These are phyloP conservation scores for Pythium phragmiticola DNA, from an alignment of 352 stramenopile species.

Conservation along the genomic window DNA sequence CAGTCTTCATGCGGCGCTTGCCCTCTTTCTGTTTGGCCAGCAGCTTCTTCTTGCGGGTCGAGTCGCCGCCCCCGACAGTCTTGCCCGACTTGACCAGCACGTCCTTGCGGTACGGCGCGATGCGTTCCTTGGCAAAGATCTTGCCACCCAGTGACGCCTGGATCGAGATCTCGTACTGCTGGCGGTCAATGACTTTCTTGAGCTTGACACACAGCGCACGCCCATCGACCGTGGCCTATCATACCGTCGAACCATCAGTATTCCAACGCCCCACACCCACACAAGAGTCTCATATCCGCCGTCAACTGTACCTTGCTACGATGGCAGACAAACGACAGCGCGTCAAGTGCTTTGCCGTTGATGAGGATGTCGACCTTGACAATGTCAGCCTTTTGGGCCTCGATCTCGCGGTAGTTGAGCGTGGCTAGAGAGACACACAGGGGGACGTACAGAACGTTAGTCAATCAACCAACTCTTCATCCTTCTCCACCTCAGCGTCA, in stretches of 20 bases:
- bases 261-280: neutral
- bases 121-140: slow-evolving; percentile 96
- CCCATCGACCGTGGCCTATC: slow-evolving; percentile 64
- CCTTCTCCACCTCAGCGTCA: neutral
- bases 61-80: slow-evolving; percentile 95
- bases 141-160: slow-evolving; percentile 96
- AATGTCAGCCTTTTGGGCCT: slow-evolving; percentile 91
- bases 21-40: slow-evolving; percentile 99
- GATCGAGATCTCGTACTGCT: slow-evolving; percentile 99
- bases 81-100: slow-evolving; percentile 96
- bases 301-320: slow-evolving; percentile 38
- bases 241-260: neutral
- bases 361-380: slow-evolving; percentile 95
- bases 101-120: slow-evolving; percentile 96
- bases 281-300: neutral
- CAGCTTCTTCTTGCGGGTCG: slow-evolving; percentile 98
- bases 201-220: slow-evolving; percentile 93
- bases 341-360: slow-evolving; percentile 94
- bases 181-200: slow-evolving; percentile 94
- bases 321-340: slow-evolving; percentile 97
- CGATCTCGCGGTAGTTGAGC: slow-evolving; percentile 94
- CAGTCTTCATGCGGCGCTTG: slow-evolving; percentile 97
- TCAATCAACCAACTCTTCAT: neutral
- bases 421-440: slow-evolving; percentile 41
- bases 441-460: neutral